Percentiles rank a stretch among this genome's conserved stretches.
phyloP scores from a whole-genome alignment of 192 early-diverging fungal genomes.

The Linnemannia schmuckeri region DNA sequence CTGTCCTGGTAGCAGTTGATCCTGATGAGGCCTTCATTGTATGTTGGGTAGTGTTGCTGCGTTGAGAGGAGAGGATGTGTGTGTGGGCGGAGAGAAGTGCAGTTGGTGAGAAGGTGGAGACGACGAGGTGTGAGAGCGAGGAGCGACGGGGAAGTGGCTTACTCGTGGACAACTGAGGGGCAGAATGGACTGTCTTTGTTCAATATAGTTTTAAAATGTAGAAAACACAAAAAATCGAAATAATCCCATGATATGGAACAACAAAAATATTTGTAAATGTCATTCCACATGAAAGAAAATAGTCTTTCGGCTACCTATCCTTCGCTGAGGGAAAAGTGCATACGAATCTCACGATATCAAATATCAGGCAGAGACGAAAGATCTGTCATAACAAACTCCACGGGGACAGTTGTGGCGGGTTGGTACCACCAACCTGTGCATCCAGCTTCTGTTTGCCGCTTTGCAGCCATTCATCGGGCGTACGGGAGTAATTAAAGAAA shows the following conservation, averaged over 20 bases:
- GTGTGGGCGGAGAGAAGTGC: background rate
- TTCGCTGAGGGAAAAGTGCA: conserved; percentile 58
- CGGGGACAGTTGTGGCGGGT: conserved; percentile 13
- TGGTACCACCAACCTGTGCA: background rate
- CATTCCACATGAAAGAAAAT: background rate
- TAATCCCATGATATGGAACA: background rate
- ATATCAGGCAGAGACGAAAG: conserved; percentile 37
- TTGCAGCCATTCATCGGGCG: conserved; percentile 6
- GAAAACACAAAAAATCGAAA: too few species aligned
- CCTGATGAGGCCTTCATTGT: conserved; percentile 42
- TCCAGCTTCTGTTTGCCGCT: conserved; percentile 10
- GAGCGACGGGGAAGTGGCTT: background rate
- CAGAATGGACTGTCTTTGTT: too few species aligned
- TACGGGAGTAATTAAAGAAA: conserved; percentile 12
- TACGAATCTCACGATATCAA: conserved; percentile 54
- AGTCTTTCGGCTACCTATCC: conserved; percentile 48
- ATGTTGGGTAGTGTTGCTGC: background rate
- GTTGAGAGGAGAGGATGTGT: background rate
- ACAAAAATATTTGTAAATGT: background rate
- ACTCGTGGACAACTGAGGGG: too few species aligned
- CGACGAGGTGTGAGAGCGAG: background rate
- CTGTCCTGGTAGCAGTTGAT: conserved; percentile 44
- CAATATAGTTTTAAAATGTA: too few species aligned
- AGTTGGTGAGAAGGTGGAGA: too few species aligned
- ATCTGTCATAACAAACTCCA: background rate